phyloP scores from a whole-genome alignment of 306 rosid genomes.

The Cicer chorassanicum region DNA sequence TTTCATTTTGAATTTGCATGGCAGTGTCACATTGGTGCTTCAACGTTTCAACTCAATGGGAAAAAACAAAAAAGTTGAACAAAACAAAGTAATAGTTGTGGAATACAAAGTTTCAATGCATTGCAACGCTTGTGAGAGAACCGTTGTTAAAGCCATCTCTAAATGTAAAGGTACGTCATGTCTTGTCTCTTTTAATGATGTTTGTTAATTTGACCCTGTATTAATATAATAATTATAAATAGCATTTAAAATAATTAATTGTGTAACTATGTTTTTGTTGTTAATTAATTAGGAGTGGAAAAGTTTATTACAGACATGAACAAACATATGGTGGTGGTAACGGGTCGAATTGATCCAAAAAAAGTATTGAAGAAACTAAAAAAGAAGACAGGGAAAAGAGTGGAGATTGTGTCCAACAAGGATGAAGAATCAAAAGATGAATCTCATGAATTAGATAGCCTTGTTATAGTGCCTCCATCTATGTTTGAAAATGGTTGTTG shows the following conservation, averaged over 20 bases:
- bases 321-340: conserved; percentile 60
- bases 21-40: conserved; percentile 14
- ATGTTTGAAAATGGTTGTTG: conserved; percentile 45
- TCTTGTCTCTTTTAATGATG: not conserved
- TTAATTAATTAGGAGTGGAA: conserved; percentile 64
- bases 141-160: conserved; percentile 66
- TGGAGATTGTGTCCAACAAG: conserved; percentile 56
- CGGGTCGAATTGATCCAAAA: conserved; percentile 66
- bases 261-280: not conserved
- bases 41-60: conserved; percentile 55
- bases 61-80: conserved; percentile 53
- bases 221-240: not conserved
- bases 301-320: conserved; percentile 71
- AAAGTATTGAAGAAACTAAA: conserved; percentile 71
- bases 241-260: not conserved
- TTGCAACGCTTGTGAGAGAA: conserved; percentile 81
- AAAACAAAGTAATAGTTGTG: conserved; percentile 48
- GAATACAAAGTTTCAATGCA: conserved; percentile 78
- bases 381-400: conserved; percentile 69
- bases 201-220: not conserved
- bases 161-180: conserved; percentile 64
- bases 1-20: conserved; percentile 15
- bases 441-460: conserved; percentile 6
- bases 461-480: conserved; percentile 33
- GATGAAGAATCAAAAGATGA: conserved; percentile 37